These are phyloP conservation scores for Sextonia rubra DNA, from an alignment of 164 flowering plant genomes.

Conservation along the genomic window DNA sequence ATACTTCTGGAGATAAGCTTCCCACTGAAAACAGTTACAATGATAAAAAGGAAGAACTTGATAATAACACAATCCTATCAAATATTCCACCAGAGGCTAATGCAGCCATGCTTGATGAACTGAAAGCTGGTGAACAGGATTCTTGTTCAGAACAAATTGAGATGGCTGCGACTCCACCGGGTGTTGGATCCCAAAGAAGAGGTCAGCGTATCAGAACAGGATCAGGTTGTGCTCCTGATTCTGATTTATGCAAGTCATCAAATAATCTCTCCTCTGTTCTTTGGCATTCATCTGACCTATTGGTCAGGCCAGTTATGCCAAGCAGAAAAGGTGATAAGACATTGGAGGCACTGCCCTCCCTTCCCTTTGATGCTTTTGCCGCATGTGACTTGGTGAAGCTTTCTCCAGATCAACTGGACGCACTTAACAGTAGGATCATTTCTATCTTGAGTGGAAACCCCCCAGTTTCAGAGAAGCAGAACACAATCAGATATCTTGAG, in stretches of 20 bases:
- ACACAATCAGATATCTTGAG: slow-evolving; percentile 80
- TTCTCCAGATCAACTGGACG: slow-evolving; percentile 61
- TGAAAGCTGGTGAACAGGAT: slow-evolving; percentile 41
- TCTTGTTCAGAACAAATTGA: slow-evolving; percentile 44
- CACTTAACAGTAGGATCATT: slow-evolving; percentile 40
- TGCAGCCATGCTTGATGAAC: slow-evolving; percentile 35
- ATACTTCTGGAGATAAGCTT: slow-evolving; percentile 32
- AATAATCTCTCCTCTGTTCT: slow-evolving; percentile 50
- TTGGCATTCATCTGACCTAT: slow-evolving; percentile 96
- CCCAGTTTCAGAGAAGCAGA: slow-evolving; percentile 70
- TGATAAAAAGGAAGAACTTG: slow-evolving; percentile 35
- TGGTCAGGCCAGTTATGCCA: slow-evolving; percentile 98
- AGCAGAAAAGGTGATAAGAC: slow-evolving; percentile 77
- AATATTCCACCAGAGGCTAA: slow-evolving; percentile 25
- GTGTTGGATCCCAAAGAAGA: slow-evolving; percentile 53
- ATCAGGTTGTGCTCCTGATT: slow-evolving; percentile 38
- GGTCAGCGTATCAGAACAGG: slow-evolving; percentile 40
- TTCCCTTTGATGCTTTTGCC: slow-evolving; percentile 71
- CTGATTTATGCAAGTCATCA: slow-evolving; percentile 49
- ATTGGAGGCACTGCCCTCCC: slow-evolving; percentile 52
- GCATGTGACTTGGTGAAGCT: slow-evolving; percentile 72
- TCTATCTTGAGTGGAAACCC: slow-evolving; percentile 51
- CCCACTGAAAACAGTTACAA: slow-evolving; percentile 33
- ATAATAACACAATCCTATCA: slow-evolving; percentile 18
- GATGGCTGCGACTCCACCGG: slow-evolving; percentile 54